phyloP scores from a whole-genome alignment of 805 yeast species.

The Pichia thaimueangensis region DNA sequence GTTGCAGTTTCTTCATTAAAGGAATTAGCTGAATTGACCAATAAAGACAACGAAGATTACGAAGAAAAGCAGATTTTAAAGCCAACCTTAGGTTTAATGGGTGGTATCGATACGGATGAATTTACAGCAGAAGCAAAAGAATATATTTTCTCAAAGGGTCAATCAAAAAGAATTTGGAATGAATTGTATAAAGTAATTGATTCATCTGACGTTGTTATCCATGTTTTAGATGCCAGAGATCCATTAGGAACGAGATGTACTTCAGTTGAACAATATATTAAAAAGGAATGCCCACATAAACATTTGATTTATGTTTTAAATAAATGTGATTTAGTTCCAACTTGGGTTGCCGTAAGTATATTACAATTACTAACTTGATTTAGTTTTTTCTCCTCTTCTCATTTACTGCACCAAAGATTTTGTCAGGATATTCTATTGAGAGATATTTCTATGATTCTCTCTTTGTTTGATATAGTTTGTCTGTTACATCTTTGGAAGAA shows the following conservation, averaged over 20 bases:
- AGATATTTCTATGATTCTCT: conserved; percentile 12
- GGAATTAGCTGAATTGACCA: conserved; percentile 62
- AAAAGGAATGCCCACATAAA: conserved; percentile 92
- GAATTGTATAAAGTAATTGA: conserved; percentile 95
- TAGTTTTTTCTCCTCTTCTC: conserved; percentile 11
- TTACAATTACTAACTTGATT: conserved; percentile 31
- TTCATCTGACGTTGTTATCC: conserved; percentile 94
- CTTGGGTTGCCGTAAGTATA: conserved; percentile 98
- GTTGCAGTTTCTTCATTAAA: conserved; percentile 68
- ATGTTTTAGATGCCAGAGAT: conserved; percentile 95
- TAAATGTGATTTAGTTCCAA: conserved; percentile 97
- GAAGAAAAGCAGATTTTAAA: conserved; percentile 74
- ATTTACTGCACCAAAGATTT: conserved; percentile 59
- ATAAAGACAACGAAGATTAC: conserved; percentile 48
- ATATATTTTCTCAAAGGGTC: conserved; percentile 93
- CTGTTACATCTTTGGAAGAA: conserved; percentile 99
- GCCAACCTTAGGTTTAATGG: conserved; percentile 76
- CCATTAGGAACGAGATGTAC: conserved; percentile 94
- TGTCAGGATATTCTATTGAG: conserved; percentile 61
- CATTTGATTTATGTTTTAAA: conserved; percentile 91
- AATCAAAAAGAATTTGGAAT: conserved; percentile 97
- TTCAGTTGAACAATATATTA: conserved; percentile 87
- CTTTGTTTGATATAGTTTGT: conserved; percentile 47
- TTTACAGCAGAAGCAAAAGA: conserved; percentile 90
- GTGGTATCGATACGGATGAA: conserved; percentile 65